These are phyloP conservation scores for Talaromyces liani DNA, from an alignment of 495 filamentous ascomycete genomes.

Conservation along the genomic window DNA sequence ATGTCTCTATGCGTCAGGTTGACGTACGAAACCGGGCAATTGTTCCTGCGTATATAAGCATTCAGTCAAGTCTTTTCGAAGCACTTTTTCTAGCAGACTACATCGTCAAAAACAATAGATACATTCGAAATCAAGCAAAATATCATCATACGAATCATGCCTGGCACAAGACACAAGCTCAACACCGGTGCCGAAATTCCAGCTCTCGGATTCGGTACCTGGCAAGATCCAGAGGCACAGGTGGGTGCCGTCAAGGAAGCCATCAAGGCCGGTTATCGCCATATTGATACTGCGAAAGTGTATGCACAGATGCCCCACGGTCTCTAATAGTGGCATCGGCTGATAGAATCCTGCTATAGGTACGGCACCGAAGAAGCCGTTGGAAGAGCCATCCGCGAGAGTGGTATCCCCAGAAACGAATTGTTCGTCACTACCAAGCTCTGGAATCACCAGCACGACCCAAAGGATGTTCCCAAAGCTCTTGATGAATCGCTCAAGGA, in stretches of 20 bases:
- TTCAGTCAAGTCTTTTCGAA: too few species aligned
- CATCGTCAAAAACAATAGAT: neutral
- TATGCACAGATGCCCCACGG: conserved; percentile 20
- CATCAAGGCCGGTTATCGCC: conserved; percentile 50
- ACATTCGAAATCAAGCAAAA: neutral
- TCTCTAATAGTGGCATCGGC: conserved; percentile 7
- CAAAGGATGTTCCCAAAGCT: conserved; percentile 52
- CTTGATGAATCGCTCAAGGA: conserved; percentile 53
- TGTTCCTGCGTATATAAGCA: neutral
- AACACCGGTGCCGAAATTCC: conserved; percentile 47
- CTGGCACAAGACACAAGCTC: conserved; percentile 31
- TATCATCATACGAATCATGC: neutral
- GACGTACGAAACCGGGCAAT: neutral
- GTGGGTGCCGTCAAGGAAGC: conserved; percentile 39
- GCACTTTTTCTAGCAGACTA: neutral
- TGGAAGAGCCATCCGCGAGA: conserved; percentile 49
- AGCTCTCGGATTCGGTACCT: conserved; percentile 41
- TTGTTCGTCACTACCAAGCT: conserved; percentile 66
- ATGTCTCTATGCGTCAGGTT: conserved; percentile 2
- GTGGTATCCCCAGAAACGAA: conserved; percentile 48
- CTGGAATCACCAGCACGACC: conserved; percentile 62
- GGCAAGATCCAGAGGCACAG: conserved; percentile 40
- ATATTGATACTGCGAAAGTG: conserved; percentile 53
- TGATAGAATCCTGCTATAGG: conserved; percentile 15
- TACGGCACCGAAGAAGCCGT: conserved; percentile 46